Evolutionary conservation across 2,329 filamentous ascomycete genomes (phyloP).

Genomic region (Fusarium sp.): DNA sequence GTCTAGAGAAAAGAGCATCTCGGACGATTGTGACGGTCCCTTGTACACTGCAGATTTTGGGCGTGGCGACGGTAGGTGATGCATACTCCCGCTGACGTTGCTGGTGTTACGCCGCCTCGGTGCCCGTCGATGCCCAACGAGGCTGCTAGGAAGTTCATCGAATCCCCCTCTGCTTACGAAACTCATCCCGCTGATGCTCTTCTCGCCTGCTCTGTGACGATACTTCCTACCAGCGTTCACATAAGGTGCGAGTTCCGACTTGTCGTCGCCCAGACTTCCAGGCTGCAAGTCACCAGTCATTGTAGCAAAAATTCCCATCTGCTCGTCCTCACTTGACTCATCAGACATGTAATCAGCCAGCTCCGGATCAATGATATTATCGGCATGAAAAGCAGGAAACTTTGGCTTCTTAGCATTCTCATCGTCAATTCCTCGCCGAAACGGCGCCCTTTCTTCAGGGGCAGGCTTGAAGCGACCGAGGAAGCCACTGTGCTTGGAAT

Average conservation of each 20-base stretch:
- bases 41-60: slow-evolving; percentile 69
- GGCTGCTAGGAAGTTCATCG: slow-evolving; percentile 71
- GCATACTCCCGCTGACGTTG: slow-evolving; percentile 77
- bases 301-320: slow-evolving; percentile 85
- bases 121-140: slow-evolving; percentile 70
- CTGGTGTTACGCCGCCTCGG: slow-evolving; percentile 85
- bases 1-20: slow-evolving; percentile 63
- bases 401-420: slow-evolving; percentile 73
- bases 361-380: slow-evolving; percentile 98
- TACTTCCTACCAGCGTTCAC: slow-evolving; percentile 81
- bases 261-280: slow-evolving; percentile 79
- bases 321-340: slow-evolving; percentile 92
- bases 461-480: slow-evolving; percentile 79
- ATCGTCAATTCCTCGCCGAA: slow-evolving; percentile 78
- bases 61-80: slow-evolving; percentile 80
- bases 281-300: slow-evolving; percentile 75
- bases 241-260: slow-evolving; percentile 77
- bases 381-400: slow-evolving; percentile 94
- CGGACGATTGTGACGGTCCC: slow-evolving; percentile 64
- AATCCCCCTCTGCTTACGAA: slow-evolving; percentile 73
- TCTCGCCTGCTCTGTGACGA: slow-evolving; percentile 79
- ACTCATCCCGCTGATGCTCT: slow-evolving; percentile 78
- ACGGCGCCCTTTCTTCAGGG: slow-evolving; percentile 86
- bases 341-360: slow-evolving; percentile 96
- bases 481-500: slow-evolving; percentile 85